Percentiles rank a stretch among this genome's conserved stretches.
Conservation (phyloP, 148 eudicot genomes). For the Spergularia bocconei region DNA sequence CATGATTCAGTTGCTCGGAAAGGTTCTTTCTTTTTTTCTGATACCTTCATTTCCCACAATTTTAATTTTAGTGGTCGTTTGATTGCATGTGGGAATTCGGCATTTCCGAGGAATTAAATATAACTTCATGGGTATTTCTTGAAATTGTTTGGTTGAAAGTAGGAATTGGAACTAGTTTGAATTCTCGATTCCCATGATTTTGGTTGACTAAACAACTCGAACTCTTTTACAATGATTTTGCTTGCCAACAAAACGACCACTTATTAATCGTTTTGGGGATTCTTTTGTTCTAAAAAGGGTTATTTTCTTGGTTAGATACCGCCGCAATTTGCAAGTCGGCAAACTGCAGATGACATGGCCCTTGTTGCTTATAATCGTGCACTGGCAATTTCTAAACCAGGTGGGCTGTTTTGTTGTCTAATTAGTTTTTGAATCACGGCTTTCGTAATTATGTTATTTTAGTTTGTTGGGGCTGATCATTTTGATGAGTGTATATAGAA, state of each 20-base stretch:
- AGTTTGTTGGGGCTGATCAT: background rate
- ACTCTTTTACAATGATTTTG: too few relatives aligned
- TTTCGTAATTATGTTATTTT: background rate
- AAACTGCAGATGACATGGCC: slow-evolving; percentile 85
- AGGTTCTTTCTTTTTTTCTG: slow-evolving; percentile 37
- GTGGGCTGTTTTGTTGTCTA: slow-evolving; percentile 22
- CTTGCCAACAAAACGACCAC: too few relatives aligned
- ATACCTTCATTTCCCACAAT: background rate
- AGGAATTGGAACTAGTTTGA: too few relatives aligned
- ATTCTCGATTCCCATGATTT: too few relatives aligned
- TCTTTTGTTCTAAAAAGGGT: background rate
- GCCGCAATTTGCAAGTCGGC: slow-evolving; percentile 48
- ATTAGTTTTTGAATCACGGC: background rate
- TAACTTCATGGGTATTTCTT: too few relatives aligned
- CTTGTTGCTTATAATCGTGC: slow-evolving; percentile 90
- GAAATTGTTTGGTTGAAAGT: too few relatives aligned
- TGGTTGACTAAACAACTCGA: too few relatives aligned
- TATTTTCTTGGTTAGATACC: slow-evolving; percentile 48
- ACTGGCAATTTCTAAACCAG: slow-evolving; percentile 69
- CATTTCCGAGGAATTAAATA: too few relatives aligned
- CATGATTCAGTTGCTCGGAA: slow-evolving; percentile 76
- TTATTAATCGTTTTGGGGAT: background rate
- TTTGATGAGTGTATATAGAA: background rate
- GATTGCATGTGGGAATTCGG: too few relatives aligned
- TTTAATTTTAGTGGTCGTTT: background rate